Conservation (phyloP, 768 basidiomycete genomes). For the Lactarius vividus region DNA sequence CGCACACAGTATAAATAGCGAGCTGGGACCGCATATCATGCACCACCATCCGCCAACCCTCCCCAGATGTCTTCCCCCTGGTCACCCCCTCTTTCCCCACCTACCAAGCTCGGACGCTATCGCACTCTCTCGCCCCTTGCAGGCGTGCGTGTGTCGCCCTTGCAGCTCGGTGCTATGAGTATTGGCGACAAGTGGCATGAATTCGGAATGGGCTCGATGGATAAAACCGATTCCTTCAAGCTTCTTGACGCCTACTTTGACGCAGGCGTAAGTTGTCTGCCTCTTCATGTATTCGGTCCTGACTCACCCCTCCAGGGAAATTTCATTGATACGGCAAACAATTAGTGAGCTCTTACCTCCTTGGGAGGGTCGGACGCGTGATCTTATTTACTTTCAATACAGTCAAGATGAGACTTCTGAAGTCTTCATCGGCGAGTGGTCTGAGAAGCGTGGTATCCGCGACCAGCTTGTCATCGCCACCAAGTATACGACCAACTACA, state of each 20-base stretch:
- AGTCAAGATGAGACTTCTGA: constrained; percentile 58
- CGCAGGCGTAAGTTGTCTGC: constrained; percentile 49
- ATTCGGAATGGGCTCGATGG: constrained; percentile 41
- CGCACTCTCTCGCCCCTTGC: constrained; percentile 42
- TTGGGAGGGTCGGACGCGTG: neutral
- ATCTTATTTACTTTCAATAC: neutral
- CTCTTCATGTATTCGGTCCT: constrained; percentile 35
- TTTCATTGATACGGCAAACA: constrained; percentile 48
- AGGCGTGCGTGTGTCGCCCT: constrained; percentile 48
- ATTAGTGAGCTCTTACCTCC: constrained; percentile 36
- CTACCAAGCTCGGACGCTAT: constrained; percentile 35
- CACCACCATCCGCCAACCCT: neutral
- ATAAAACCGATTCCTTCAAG: constrained; percentile 44
- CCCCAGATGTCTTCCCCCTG: neutral
- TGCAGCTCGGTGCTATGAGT: constrained; percentile 49
- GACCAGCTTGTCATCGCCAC: constrained; percentile 51
- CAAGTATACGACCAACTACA: constrained; percentile 32
- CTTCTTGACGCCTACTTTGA: constrained; percentile 48
- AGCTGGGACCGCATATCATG: neutral
- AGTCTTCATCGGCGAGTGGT: constrained; percentile 51
- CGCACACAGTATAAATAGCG: neutral
- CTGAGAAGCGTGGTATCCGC: constrained; percentile 41
- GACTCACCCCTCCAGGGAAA: constrained; percentile 45
- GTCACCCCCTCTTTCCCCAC: neutral
- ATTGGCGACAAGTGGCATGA: constrained; percentile 45